Base-by-base conservation (phyloP, 106 monocot genomes). In the Chionographis japonica region DNA sequence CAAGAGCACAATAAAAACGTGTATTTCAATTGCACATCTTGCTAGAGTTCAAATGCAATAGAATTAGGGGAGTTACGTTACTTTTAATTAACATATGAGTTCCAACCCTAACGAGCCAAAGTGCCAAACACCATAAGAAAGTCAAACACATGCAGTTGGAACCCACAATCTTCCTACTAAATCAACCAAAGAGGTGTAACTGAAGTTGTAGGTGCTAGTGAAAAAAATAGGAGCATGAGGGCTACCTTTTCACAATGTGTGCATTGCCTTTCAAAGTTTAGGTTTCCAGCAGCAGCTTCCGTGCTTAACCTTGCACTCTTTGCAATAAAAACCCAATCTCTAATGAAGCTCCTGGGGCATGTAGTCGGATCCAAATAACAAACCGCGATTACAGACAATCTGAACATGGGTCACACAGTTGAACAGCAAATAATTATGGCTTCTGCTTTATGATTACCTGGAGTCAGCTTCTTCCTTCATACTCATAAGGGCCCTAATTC, bases 401-500 rank as follows among this genome's bases (percentile, higher is more conserved):
- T 12, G 54, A 3, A 35, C 54, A 58, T 19, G 27, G 52, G 35
- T 36, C 6, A 46, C 2, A 55, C 2, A 51, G n/a, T n/a, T 42
- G 36, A 12, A 41, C 15, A 68, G 17, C 16, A n/a, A 15, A 60
- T n/a, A 49, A 39, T n/a, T n/a, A n/a, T n/a, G n/a, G n/a, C n/a
- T n/a, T 37, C 4, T 49, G 18, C 57, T 50, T 35, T 58, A 54
- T 8, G 37, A 7, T 46, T 87, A 97, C 97, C 80, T 75, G 64
- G 74, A 78, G 54, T 69, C 50, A 58, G 38, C 65, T 40, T 83
- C 58, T 15, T 83, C 66, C 63, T 85, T 74, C 86, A 85, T 81
- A 67, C 83, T 88, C 94, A 97, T 97, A 60, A 97, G 82, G 8
- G 95, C 95, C 38, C 73, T 81, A 75, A 97, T 97, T 35, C 95